These are phyloP conservation scores for Hexamita inflata DNA, from an alignment of 208 protist genomes.

Conservation along the genomic window DNA sequence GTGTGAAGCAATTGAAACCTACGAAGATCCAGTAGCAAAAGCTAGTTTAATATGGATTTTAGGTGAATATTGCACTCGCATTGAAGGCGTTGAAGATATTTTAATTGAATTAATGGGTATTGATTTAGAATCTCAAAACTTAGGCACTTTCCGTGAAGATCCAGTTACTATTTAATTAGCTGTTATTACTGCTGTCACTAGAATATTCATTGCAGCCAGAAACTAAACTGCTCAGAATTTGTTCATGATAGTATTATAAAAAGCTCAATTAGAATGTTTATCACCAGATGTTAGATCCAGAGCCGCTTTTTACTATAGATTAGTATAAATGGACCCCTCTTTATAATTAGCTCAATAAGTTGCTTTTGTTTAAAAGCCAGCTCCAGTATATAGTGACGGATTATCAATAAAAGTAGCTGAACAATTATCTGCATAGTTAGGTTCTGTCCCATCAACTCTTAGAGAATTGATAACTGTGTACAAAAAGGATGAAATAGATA, in stretches of 20 bases:
- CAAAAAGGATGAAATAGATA: no score
- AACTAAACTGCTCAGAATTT: conserved; percentile 9
- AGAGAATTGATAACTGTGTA: no score
- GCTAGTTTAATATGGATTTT: conserved; percentile 38
- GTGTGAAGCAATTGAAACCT: conserved; percentile 1
- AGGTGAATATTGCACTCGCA: conserved; percentile 38
- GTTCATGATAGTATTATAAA: conserved; percentile 15
- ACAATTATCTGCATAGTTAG: no score
- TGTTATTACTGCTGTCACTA: conserved; percentile 35
- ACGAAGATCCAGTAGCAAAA: conserved; percentile 39
- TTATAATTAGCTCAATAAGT: no score
- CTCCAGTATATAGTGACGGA: no score
- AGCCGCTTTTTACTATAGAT: conserved; percentile 35
- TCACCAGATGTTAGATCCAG: conserved; percentile 34
- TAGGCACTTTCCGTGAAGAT: neutral
- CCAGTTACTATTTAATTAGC: conserved; percentile 23
- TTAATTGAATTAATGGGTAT: conserved; percentile 3
- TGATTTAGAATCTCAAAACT: neutral
- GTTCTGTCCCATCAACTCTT: no score
- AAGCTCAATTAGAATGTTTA: conserved; percentile 1
- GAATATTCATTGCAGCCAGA: conserved; percentile 24
- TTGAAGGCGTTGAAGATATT: conserved; percentile 34
- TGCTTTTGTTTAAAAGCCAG: no score
- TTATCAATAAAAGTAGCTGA: no score
- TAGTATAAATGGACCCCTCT: no score